Conservation (phyloP, 352 stramenopile genomes). For the Phytophthora macrochlamydospora region DNA sequence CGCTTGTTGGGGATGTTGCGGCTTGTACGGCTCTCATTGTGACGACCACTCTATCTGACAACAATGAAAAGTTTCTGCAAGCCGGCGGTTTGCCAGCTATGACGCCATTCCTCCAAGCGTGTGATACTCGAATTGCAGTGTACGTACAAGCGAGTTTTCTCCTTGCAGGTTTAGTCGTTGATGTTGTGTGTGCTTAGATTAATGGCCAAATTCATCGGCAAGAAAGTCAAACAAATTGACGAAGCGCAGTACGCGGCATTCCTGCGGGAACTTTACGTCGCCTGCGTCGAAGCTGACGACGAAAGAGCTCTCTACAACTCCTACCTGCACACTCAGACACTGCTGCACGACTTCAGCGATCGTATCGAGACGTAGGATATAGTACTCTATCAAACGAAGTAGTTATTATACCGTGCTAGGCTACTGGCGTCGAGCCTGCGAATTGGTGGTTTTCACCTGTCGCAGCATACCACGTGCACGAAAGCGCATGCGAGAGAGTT, state of each 20-base stretch:
- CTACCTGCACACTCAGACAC: slow-evolving; percentile 37
- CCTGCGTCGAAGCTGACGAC: slow-evolving; percentile 46
- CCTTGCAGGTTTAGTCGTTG: not conserved
- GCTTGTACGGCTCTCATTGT: slow-evolving; percentile 40
- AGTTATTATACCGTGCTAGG: no score
- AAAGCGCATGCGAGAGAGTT: not conserved
- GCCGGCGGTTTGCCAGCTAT: slow-evolving; percentile 23
- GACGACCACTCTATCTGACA: slow-evolving; percentile 15
- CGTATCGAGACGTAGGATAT: not conserved
- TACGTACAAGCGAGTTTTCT: slow-evolving; percentile 23
- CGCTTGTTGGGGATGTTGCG: slow-evolving; percentile 32
- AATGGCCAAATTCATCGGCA: slow-evolving; percentile 40
- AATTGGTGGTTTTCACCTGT: not conserved
- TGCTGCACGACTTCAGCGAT: slow-evolving; percentile 30
- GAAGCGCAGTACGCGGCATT: slow-evolving; percentile 35
- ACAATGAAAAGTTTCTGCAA: slow-evolving; percentile 7
- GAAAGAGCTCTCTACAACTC: slow-evolving; percentile 43
- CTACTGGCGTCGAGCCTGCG: no score
- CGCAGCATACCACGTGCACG: not conserved
- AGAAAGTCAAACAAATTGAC: slow-evolving; percentile 34
- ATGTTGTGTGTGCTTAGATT: slow-evolving; percentile 30
- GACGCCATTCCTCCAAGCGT: slow-evolving; percentile 35
- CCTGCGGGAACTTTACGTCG: slow-evolving; percentile 47
- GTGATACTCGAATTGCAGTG: slow-evolving; percentile 56
- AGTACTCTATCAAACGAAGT: no score